phyloP scores from a whole-genome alignment of 768 basidiomycete genomes.

The Russula sp. region DNA sequence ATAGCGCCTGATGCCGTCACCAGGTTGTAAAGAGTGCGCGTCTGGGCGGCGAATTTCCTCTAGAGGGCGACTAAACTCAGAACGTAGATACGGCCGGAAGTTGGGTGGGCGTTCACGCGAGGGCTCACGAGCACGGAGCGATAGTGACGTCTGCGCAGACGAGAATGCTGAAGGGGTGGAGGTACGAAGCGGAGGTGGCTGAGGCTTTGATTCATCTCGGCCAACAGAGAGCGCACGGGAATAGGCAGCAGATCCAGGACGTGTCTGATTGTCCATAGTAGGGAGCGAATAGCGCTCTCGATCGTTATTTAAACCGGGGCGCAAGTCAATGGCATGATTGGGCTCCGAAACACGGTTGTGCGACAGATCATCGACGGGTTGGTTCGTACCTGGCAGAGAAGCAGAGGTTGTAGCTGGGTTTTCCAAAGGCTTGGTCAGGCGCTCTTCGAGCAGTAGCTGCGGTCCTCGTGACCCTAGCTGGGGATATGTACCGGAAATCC shows the following conservation, averaged over 20 bases:
- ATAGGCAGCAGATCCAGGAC: conserved; percentile 7
- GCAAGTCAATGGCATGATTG: background rate
- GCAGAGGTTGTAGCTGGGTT: conserved; percentile 17
- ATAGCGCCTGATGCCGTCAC: conserved; percentile 10
- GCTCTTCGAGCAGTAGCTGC: conserved; percentile 23
- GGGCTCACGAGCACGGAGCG: conserved; percentile 14
- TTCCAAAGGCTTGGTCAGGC: conserved; percentile 22
- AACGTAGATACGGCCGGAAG: conserved; percentile 18
- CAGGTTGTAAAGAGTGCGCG: background rate
- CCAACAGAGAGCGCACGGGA: conserved; percentile 3
- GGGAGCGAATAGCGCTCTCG: background rate
- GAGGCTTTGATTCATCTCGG: conserved; percentile 8
- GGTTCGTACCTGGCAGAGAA: conserved; percentile 9
- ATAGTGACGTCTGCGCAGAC: conserved; percentile 3
- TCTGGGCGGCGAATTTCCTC: conserved; percentile 17
- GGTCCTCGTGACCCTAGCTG: background rate
- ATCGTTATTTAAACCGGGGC: background rate
- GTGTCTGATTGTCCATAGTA: conserved; percentile 3
- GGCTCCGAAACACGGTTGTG: conserved; percentile 8
- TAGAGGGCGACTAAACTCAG: conserved; percentile 19
- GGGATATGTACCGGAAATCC: conserved; percentile 5
- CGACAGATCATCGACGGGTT: conserved; percentile 1
- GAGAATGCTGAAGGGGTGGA: background rate
- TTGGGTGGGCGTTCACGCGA: conserved; percentile 11
- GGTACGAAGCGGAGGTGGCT: background rate